These are phyloP conservation scores for Spiraea crenata DNA, from an alignment of 331 rosid species.

Conservation along the genomic window DNA sequence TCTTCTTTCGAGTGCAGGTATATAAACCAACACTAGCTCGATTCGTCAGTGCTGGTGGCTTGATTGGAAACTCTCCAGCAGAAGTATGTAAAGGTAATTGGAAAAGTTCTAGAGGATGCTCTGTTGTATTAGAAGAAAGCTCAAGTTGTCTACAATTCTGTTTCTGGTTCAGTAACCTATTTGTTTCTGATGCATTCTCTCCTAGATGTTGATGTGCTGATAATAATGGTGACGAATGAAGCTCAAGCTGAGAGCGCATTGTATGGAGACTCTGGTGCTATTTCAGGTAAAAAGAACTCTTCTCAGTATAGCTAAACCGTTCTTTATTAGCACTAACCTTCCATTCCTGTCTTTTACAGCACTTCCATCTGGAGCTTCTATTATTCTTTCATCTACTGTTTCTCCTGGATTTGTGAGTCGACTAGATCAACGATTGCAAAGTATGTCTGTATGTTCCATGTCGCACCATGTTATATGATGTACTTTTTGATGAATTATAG, in stretches of 20 bases:
- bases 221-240: constrained; percentile 90
- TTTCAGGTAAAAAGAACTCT: constrained; percentile 61
- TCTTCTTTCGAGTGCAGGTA: constrained; percentile 46
- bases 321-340: constrained; percentile 30
- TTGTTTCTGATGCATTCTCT: constrained; percentile 16
- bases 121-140: background rate
- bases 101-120: background rate
- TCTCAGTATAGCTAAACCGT: constrained; percentile 20
- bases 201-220: constrained; percentile 81
- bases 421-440: constrained; percentile 67
- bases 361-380: constrained; percentile 80
- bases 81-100: constrained; percentile 82
- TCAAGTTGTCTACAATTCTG: background rate
- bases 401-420: constrained; percentile 90
- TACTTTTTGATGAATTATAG: constrained; percentile 32
- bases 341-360: constrained; percentile 41
- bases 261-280: constrained; percentile 84
- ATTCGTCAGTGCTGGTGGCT: constrained; percentile 76
- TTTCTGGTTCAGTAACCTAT: background rate
- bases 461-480: constrained; percentile 10
- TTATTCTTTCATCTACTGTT: constrained; percentile 87
- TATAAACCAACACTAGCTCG: constrained; percentile 73
- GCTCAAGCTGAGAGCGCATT: constrained; percentile 78
- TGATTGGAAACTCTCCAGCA: constrained; percentile 76
- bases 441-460: constrained; percentile 41